These are phyloP conservation scores for Dictyostelium capitatum DNA, from an alignment of 78 protist genomes.

Conservation along the genomic window DNA sequence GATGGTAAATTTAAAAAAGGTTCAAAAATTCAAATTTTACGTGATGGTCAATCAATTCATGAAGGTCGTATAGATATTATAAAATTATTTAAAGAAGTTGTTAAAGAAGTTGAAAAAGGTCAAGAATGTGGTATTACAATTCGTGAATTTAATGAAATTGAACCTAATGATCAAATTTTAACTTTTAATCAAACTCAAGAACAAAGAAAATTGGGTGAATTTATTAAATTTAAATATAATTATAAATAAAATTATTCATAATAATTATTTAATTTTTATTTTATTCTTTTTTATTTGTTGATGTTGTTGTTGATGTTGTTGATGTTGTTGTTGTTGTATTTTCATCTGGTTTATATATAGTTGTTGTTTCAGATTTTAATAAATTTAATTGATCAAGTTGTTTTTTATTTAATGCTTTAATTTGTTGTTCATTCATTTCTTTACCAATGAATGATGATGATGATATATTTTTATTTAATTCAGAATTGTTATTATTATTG, in stretches of 20 bases:
- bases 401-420: not conserved
- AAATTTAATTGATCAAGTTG: constrained; percentile 48
- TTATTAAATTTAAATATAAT: not conserved
- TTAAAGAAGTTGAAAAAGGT: constrained; percentile 73
- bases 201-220: constrained; percentile 45
- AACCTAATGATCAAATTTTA: constrained; percentile 17
- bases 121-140: constrained; percentile 78
- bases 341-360: not conserved
- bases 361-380: constrained; percentile 46
- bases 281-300: not conserved
- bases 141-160: constrained; percentile 23
- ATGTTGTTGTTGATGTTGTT: no score
- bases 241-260: not conserved
- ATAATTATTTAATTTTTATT: not conserved
- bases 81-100: constrained; percentile 59
- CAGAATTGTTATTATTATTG: not conserved
- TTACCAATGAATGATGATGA: not conserved
- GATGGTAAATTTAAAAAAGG: constrained; percentile 58
- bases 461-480: not conserved
- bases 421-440: not conserved
- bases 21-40: constrained; percentile 21
- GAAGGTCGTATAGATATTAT: constrained; percentile 46
- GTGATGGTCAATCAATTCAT: constrained; percentile 59
- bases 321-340: no score
- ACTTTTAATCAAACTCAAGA: constrained; percentile 32